These are phyloP conservation scores for Naganishia antarctica DNA, from an alignment of 768 basidiomycete genomes.

Conservation along the genomic window DNA sequence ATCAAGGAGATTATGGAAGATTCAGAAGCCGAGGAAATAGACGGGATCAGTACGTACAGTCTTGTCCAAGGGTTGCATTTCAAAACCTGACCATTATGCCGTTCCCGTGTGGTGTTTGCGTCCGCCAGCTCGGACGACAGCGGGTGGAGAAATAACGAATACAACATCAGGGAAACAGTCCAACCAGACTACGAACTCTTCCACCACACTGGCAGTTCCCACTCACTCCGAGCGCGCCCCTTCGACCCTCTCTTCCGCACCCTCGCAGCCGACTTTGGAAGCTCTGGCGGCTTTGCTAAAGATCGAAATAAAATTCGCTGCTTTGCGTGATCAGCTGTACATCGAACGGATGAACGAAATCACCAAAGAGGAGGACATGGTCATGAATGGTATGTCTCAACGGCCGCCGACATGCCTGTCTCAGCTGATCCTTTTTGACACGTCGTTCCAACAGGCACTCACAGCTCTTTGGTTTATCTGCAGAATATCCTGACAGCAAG, in stretches of 20 bases:
- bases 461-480: slow-evolving; percentile 79
- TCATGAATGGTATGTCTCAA: slow-evolving; percentile 62
- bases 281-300: slow-evolving; percentile 79
- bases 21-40: slow-evolving; percentile 15
- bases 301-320: slow-evolving; percentile 89
- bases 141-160: neutral
- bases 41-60: neutral
- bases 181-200: slow-evolving; percentile 16
- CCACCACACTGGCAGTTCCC: slow-evolving; percentile 54
- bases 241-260: slow-evolving; percentile 30
- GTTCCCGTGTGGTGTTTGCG: neutral
- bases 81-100: neutral
- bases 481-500: slow-evolving; percentile 72
- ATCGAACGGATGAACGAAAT: slow-evolving; percentile 90
- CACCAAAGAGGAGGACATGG: slow-evolving; percentile 77
- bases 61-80: slow-evolving; percentile 1
- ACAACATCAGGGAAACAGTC: neutral
- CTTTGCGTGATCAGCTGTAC: slow-evolving; percentile 78
- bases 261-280: slow-evolving; percentile 53
- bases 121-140: neutral
- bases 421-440: neutral
- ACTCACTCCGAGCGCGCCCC: slow-evolving; percentile 57
- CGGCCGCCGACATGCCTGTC: neutral
- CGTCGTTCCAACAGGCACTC: slow-evolving; percentile 58
- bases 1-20: slow-evolving; percentile 13